Evolutionary conservation across 176 grass and related monocot species (phyloP).

Genomic region (Themeda triandra): DNA sequence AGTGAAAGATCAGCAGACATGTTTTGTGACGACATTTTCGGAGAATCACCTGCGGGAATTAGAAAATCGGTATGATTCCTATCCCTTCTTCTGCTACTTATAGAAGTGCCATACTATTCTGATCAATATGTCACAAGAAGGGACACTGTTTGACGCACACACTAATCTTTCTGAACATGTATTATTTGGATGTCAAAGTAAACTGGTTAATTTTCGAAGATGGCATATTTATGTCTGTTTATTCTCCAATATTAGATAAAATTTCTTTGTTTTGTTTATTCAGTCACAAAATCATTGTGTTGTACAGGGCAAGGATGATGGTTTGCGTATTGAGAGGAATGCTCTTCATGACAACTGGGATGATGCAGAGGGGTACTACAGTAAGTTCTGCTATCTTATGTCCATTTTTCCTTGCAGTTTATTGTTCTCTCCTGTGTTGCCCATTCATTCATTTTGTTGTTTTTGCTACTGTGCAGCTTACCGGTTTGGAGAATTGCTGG

Average conservation of each 20-base stretch:
- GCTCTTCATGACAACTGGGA: constrained; percentile 98
- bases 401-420: constrained; percentile 7
- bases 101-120: background rate
- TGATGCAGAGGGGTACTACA: constrained; percentile 98
- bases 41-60: constrained; percentile 83
- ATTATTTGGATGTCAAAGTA: background rate
- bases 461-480: constrained; percentile 46
- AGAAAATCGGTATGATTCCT: constrained; percentile 62
- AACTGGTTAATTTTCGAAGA: background rate
- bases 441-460: constrained; percentile 1
- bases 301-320: constrained; percentile 71
- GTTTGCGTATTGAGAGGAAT: constrained; percentile 61
- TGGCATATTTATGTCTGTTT: background rate
- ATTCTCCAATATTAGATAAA: background rate
- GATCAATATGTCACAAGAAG: background rate
- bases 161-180: background rate
- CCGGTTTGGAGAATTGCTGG: constrained; percentile 86
- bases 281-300: background rate
- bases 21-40: constrained; percentile 97
- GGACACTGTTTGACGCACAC: background rate
- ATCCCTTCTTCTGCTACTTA: background rate
- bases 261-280: constrained; percentile 5
- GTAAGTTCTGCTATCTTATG: constrained; percentile 57
- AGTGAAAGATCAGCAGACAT: constrained; percentile 89
- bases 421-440: constrained; percentile 7